phyloP scores from a whole-genome alignment of 1,284 basidiomycete species.

The Naganishia sp. region DNA sequence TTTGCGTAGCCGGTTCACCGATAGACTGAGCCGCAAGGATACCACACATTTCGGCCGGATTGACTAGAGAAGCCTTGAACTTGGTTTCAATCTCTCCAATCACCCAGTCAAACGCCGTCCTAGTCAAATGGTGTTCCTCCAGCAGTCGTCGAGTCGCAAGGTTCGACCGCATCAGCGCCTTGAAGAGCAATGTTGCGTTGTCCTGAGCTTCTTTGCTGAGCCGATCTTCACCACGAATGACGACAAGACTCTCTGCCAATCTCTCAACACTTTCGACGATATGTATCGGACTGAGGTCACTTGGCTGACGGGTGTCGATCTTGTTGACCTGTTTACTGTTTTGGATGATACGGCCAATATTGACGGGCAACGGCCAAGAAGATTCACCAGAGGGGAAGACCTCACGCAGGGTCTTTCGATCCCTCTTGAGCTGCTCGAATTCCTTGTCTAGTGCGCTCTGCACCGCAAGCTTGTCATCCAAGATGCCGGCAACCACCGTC shows the following conservation, averaged over 20 bases:
- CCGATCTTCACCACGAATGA: slow-evolving; percentile 82
- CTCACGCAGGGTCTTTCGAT: slow-evolving; percentile 78
- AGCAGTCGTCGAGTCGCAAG: slow-evolving; percentile 81
- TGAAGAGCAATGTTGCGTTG: slow-evolving; percentile 90
- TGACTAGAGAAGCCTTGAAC: slow-evolving; percentile 86
- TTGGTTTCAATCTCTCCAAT: slow-evolving; percentile 93
- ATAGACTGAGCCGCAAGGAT: slow-evolving; percentile 97
- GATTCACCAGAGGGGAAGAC: slow-evolving; percentile 80
- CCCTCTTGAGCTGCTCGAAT: slow-evolving; percentile 71
- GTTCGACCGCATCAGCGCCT: slow-evolving; percentile 86
- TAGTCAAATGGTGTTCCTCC: slow-evolving; percentile 80
- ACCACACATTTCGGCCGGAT: slow-evolving; percentile 99
- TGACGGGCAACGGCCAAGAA: slow-evolving; percentile 79
- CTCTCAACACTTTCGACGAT: slow-evolving; percentile 78
- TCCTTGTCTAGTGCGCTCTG: slow-evolving; percentile 89
- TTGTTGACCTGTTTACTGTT: slow-evolving; percentile 98
- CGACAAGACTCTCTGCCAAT: slow-evolving; percentile 69
- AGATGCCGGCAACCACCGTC: slow-evolving; percentile 89
- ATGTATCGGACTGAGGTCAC: slow-evolving; percentile 84
- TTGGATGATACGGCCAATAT: slow-evolving; percentile 89
- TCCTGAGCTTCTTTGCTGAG: slow-evolving; percentile 75
- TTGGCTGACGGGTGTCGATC: slow-evolving; percentile 88
- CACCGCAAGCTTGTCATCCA: slow-evolving; percentile 83
- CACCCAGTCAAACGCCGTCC: slow-evolving; percentile 96
- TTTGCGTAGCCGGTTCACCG: slow-evolving; percentile 98